phyloP scores from a whole-genome alignment of 345 rosid species.

The Hibiscus syriacus region DNA sequence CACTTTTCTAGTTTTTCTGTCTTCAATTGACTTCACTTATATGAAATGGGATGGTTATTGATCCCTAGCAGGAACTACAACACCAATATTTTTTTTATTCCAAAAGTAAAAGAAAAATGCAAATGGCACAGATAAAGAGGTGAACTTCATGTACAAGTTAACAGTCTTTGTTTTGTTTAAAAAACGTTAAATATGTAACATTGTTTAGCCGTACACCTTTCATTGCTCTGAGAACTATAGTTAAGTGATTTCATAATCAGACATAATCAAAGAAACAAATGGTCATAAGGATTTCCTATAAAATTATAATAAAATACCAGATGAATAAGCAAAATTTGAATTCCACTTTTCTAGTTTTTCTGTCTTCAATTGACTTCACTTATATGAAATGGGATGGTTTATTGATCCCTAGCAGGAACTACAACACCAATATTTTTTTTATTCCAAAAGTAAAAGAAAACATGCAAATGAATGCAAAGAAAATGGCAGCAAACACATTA shows the following conservation, averaged over 20 bases:
- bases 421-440: background rate
- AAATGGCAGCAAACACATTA: background rate
- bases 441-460: background rate
- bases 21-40: background rate
- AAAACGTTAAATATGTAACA: background rate
- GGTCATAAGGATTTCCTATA: background rate
- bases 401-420: background rate
- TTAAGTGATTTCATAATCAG: background rate
- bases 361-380: background rate
- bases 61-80: background rate
- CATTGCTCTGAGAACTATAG: background rate
- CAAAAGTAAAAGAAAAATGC: background rate
- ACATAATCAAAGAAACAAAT: background rate
- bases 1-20: background rate
- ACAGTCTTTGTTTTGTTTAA: background rate
- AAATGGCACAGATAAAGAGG: background rate
- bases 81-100: background rate
- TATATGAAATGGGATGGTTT: no score
- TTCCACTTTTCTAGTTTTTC: background rate
- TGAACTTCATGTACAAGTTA: background rate
- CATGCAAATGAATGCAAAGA: background rate
- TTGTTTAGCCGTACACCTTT: background rate
- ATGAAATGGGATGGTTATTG: no score
- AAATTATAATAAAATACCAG: background rate
- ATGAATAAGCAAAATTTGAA: background rate